Evolutionary conservation across 805 yeast genomes (phyloP).

Genomic region (Ogataea nakhonphanomensis): DNA sequence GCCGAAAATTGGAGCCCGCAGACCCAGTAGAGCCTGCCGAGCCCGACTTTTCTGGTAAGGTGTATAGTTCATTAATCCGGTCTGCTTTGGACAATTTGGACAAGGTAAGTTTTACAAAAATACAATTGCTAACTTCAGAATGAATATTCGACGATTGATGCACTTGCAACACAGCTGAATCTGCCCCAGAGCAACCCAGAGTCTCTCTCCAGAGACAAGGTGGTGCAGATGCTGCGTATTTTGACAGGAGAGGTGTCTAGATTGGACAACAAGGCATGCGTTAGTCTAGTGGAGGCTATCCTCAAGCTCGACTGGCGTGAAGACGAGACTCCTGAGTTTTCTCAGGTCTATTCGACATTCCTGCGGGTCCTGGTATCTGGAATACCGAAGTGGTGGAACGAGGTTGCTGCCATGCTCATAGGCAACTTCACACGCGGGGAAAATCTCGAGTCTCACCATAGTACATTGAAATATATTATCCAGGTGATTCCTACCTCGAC

Average conservation of each 20-base stretch:
- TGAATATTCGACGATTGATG: constrained; percentile 54
- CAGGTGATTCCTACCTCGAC: constrained; percentile 80
- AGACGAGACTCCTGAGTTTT: constrained; percentile 34
- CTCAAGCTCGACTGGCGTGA: constrained; percentile 60
- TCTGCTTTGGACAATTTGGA: constrained; percentile 71
- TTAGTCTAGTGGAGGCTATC: constrained; percentile 55
- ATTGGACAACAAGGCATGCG: constrained; percentile 56
- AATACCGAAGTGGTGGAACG: constrained; percentile 86
- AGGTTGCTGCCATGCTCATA: constrained; percentile 69
- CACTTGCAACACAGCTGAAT: constrained; percentile 56
- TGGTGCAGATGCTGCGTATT: constrained; percentile 52
- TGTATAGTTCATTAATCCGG: constrained; percentile 42
- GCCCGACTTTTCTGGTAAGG: constrained; percentile 22
- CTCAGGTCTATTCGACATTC: constrained; percentile 63
- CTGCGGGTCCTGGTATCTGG: constrained; percentile 76
- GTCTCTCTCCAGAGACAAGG: constrained; percentile 49
- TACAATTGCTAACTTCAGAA: constrained; percentile 30
- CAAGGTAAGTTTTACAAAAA: constrained; percentile 37
- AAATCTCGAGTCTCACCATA: constrained; percentile 50
- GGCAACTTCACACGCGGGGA: constrained; percentile 44
- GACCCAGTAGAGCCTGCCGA: constrained; percentile 2
- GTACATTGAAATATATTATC: constrained; percentile 58
- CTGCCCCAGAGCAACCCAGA: constrained; percentile 52
- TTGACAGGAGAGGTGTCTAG: constrained; percentile 64
- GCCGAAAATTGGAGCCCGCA: constrained; percentile 5